These are phyloP conservation scores for Lizonia empirigonia DNA, from an alignment of 2,329 filamentous ascomycete genomes.

Conservation along the genomic window DNA sequence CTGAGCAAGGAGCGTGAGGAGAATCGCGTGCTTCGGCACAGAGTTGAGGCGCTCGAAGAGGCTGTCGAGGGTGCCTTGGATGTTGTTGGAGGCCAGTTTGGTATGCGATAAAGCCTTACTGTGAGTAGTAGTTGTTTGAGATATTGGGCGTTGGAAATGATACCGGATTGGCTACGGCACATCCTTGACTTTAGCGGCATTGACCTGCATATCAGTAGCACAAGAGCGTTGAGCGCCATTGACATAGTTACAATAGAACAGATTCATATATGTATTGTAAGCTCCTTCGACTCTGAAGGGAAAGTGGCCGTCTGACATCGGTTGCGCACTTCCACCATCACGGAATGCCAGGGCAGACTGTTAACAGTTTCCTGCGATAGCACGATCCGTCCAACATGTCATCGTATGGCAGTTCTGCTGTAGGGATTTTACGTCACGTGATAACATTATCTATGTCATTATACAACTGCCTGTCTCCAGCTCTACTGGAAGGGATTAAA, in stretches of 20 bases:
- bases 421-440: background rate
- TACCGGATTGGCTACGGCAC: slow-evolving; percentile 8
- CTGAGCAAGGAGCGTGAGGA: slow-evolving; percentile 61
- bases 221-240: background rate
- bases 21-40: slow-evolving; percentile 58
- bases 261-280: background rate
- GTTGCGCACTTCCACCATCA: background rate
- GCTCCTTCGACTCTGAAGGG: background rate
- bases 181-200: slow-evolving; percentile 6
- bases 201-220: slow-evolving; percentile 4
- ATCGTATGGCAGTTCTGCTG: no score
- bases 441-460: slow-evolving; percentile 2
- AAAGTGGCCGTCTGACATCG: background rate
- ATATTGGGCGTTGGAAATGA: background rate
- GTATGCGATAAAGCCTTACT: background rate
- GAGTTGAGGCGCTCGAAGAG: slow-evolving; percentile 60
- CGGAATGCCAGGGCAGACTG: background rate
- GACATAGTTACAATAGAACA: slow-evolving; percentile 3
- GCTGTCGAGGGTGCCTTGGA: slow-evolving; percentile 63
- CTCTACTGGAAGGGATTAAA: slow-evolving; percentile 15
- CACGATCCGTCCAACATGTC: no score
- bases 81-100: slow-evolving; percentile 52
- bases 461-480: background rate
- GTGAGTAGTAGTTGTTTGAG: background rate
- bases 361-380: background rate